A percentile compares a stretch with the other conserved stretches of the same genome.
phyloP scores from a whole-genome alignment of 257 asterid species.

The Solanum corneliomulleri region DNA sequence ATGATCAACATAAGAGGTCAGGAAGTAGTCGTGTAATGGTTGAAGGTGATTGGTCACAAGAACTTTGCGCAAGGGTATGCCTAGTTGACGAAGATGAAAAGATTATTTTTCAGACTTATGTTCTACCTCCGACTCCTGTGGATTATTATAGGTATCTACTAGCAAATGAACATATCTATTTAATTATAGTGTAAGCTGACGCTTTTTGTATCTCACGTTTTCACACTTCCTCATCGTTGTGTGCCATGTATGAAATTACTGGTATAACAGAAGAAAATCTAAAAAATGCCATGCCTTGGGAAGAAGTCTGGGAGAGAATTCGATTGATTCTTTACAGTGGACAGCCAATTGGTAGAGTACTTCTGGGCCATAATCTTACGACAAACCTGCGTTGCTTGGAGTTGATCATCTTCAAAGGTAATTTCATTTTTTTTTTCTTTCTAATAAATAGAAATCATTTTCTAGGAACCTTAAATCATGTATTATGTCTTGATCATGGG shows the following conservation, averaged over 20 bases:
- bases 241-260: conserved; percentile 32
- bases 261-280: neutral
- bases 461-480: too few relatives aligned
- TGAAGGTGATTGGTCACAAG: too few relatives aligned
- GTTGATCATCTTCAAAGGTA: conserved; percentile 40
- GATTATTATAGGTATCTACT: conserved; percentile 3
- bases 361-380: conserved; percentile 40
- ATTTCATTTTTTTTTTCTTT: neutral
- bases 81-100: neutral
- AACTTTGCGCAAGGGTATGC: too few relatives aligned
- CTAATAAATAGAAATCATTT: too few relatives aligned
- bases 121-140: conserved; percentile 29
- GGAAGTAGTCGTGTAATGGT: too few relatives aligned
- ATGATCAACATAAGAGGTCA: too few relatives aligned
- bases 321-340: conserved; percentile 15
- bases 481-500: too few relatives aligned
- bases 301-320: too few relatives aligned
- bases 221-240: neutral
- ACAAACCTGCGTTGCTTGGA: conserved; percentile 23
- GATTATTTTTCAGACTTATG: conserved; percentile 35
- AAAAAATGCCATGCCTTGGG: too few relatives aligned
- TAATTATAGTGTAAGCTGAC: too few relatives aligned
- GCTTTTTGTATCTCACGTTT: neutral
- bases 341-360: conserved; percentile 34
- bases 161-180: too few relatives aligned